Conservation (phyloP, 768 basidiomycete species). For the Heimioporus sp. region DNA sequence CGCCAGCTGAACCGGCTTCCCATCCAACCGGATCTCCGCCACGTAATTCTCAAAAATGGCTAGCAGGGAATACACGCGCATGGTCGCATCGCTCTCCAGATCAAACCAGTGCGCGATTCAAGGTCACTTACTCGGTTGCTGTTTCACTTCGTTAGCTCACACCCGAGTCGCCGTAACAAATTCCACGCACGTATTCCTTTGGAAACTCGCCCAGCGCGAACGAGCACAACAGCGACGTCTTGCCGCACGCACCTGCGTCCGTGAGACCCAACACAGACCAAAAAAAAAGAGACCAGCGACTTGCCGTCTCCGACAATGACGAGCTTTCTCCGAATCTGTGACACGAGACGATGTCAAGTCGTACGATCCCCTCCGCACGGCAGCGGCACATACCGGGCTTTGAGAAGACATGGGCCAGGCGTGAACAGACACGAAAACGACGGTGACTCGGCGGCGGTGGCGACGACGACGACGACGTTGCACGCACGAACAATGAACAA, state of each 20-base stretch:
- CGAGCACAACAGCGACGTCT: slow-evolving; percentile 87
- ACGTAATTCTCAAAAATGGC: slow-evolving; percentile 99
- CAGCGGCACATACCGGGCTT: slow-evolving; percentile 50
- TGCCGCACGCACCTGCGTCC: slow-evolving; percentile 84
- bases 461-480: not conserved
- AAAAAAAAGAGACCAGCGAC: slow-evolving; percentile 25
- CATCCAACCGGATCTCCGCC: slow-evolving; percentile 95
- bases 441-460: not conserved
- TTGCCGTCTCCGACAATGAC: slow-evolving; percentile 96
- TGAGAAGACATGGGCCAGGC: slow-evolving; percentile 43
- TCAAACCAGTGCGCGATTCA: too few species aligned
- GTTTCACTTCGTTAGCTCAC: slow-evolving; percentile 2
- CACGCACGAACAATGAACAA: not conserved
- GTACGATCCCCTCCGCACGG: not conserved
- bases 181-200: slow-evolving; percentile 75
- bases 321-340: slow-evolving; percentile 91
- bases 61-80: slow-evolving; percentile 28
- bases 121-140: slow-evolving; percentile 48
- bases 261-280: not conserved
- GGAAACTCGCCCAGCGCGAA: slow-evolving; percentile 95
- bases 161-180: not conserved
- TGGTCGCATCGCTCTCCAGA: too few species aligned
- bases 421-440: too few species aligned
- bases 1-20: slow-evolving; percentile 95
- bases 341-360: too few species aligned